These are phyloP conservation scores for Cajanus cajan DNA, from an alignment of 306 rosid genomes.

Conservation along the genomic window DNA sequence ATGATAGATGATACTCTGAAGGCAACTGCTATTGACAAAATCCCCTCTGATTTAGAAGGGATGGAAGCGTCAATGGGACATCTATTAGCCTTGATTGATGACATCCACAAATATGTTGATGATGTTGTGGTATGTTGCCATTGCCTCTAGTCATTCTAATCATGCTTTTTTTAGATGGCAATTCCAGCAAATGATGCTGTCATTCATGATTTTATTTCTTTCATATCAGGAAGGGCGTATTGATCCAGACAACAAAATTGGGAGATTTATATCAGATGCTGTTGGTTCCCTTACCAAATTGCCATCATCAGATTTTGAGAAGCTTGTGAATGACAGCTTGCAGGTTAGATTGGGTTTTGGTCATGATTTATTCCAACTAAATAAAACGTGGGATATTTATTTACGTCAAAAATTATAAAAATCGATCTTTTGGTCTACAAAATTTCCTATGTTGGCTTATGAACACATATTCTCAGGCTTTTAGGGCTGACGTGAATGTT, in stretches of 20 bases:
- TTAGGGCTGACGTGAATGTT: constrained; percentile 8
- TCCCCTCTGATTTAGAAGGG: constrained; percentile 94
- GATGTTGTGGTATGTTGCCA: constrained; percentile 63
- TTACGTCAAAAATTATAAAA: not conserved
- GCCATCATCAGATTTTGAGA: constrained; percentile 64
- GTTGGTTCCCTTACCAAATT: constrained; percentile 76
- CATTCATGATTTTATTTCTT: constrained; percentile 7
- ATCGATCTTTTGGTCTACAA: not conserved
- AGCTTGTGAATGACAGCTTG: constrained; percentile 74
- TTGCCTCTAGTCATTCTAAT: not conserved
- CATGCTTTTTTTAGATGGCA: not conserved
- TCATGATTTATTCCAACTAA: not conserved
- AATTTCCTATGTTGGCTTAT: not conserved
- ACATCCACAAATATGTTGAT: constrained; percentile 86
- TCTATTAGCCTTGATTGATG: constrained; percentile 75
- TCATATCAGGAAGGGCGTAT: constrained; percentile 70
- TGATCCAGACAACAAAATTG: constrained; percentile 70
- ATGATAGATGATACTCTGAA: constrained; percentile 76
- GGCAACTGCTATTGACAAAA: constrained; percentile 72
- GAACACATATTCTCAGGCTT: not conserved
- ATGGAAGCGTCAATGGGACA: constrained; percentile 95
- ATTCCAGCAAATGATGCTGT: no score
- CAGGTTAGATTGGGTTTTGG: constrained; percentile 49
- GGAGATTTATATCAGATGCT: constrained; percentile 64
- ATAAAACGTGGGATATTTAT: not conserved